Percentiles rank a stretch among this genome's conserved stretches.
These are phyloP conservation scores for Coniochaeta sp. DNA, from an alignment of 2,329 filamentous ascomycete genomes.

Conservation along the genomic window DNA sequence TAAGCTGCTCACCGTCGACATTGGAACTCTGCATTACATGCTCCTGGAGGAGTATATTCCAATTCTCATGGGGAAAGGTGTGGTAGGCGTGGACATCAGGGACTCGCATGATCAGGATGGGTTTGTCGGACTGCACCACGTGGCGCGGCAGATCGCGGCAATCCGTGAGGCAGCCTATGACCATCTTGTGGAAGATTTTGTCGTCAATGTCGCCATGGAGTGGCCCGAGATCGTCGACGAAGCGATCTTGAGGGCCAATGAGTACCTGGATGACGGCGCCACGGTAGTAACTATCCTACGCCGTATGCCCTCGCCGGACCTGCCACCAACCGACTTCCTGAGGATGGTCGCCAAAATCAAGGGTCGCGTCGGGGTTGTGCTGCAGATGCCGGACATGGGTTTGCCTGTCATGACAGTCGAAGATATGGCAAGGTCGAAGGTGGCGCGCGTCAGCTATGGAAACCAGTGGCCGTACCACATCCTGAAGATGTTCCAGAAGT, in stretches of 20 bases:
- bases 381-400: slow-evolving; percentile 15
- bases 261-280: slow-evolving; percentile 42
- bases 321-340: slow-evolving; percentile 27
- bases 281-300: slow-evolving; percentile 46
- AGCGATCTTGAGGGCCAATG: slow-evolving; percentile 36
- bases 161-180: slow-evolving; percentile 27
- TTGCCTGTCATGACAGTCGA: slow-evolving; percentile 16
- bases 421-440: slow-evolving; percentile 31
- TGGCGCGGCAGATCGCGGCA: slow-evolving; percentile 25
- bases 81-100: background rate
- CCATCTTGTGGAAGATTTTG: slow-evolving; percentile 38
- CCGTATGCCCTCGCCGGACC: slow-evolving; percentile 21
- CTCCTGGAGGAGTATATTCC: background rate
- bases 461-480: background rate
- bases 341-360: slow-evolving; percentile 29
- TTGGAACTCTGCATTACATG: background rate
- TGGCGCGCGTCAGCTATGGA: slow-evolving; percentile 32
- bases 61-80: background rate
- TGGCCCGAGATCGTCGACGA: slow-evolving; percentile 17
- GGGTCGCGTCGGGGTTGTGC: slow-evolving; percentile 24
- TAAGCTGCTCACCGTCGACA: background rate
- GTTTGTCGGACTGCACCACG: slow-evolving; percentile 22
- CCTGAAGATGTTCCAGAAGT: background rate
- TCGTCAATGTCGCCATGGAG: slow-evolving; percentile 43
- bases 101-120: background rate